Conservation (phyloP, 202 grass and related monocot genomes). For the Saccharum hybrid region DNA sequence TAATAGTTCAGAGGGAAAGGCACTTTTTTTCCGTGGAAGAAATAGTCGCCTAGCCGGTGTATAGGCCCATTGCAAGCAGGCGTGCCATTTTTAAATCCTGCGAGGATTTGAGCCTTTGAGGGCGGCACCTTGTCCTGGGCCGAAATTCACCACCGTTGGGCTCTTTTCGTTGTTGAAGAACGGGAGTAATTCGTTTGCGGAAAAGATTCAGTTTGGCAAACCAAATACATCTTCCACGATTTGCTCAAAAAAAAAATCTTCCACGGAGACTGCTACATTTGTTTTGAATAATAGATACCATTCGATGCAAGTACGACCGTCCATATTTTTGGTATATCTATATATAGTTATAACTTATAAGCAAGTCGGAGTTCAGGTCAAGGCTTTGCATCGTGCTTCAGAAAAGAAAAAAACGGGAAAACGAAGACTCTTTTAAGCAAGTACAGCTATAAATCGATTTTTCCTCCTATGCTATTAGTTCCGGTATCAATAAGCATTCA, state of each 20-base stretch:
- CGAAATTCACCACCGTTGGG: background rate
- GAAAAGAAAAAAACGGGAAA: too few relatives aligned
- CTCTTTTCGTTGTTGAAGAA: background rate
- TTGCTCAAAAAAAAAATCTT: too few relatives aligned
- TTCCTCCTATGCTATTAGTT: too few relatives aligned
- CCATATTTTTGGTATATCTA: background rate
- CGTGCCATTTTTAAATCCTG: too few relatives aligned
- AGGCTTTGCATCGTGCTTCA: background rate
- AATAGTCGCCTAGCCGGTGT: too few relatives aligned
- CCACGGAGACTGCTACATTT: background rate
- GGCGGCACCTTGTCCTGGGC: background rate
- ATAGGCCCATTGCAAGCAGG: background rate
- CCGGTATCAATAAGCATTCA: too few relatives aligned
- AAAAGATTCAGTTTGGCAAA: background rate
- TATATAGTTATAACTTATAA: too few relatives aligned
- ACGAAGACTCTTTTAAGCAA: too few relatives aligned
- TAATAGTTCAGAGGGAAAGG: too few relatives aligned
- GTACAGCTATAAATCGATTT: too few relatives aligned
- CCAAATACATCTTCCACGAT: too few relatives aligned
- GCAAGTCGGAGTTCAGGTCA: background rate
- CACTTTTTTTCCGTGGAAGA: too few relatives aligned
- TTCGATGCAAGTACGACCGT: background rate
- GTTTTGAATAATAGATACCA: background rate
- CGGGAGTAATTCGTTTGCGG: background rate
- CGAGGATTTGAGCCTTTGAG: background rate